Base-by-base conservation (phyloP, 345 rosid genomes). In the Salix arbutifolia region DNA sequence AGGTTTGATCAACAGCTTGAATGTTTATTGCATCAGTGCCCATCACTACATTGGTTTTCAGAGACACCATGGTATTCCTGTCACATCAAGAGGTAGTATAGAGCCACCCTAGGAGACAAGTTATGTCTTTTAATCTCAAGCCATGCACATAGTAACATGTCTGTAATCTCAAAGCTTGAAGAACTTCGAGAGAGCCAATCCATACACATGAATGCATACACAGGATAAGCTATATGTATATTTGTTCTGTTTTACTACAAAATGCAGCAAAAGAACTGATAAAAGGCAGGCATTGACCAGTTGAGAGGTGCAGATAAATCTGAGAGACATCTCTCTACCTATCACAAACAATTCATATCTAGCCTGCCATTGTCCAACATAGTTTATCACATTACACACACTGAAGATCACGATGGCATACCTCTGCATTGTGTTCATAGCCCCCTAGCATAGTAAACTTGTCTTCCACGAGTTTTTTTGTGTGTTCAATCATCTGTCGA, bases 401-500 rank as follows among this genome's bases (percentile, higher is more conserved):
- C 21, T 62, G 6, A 65, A 67, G 8, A 19, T 64, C 30, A 50
- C 26, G 64, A 67, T 53, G 71, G 65, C 71, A 65, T 87, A 92
- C 99, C 96, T 93, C 98, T 33, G 94, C 99, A 86, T 85, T 91
- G 84, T 89, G 87, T 74, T 88, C 92, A 81, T 93, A 92, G 46
- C 97, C 98, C 31, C 90, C 89, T 31, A 85, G 76, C 23, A 84
- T 79, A 37, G 91, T 96, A 82, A 93, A 96, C 85, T 86, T 96
- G 75, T 96, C 98, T 84, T 93, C 97, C 76, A 93, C 97, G 69
- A 88, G 89, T 74, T 86, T 91, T 82, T 91, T 93, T 31, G 98
- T 93, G 80, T 96, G 98, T 82, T 96, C 99, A 85, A 96, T 96
- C 99, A 96, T 96, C 81, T 92, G 90, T 67, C 98, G 94, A 80